Evolutionary conservation across 441 rosid species (phyloP), one percentile per base, ranked within the genome.

Genomic region (Croton setiger): DNA sequence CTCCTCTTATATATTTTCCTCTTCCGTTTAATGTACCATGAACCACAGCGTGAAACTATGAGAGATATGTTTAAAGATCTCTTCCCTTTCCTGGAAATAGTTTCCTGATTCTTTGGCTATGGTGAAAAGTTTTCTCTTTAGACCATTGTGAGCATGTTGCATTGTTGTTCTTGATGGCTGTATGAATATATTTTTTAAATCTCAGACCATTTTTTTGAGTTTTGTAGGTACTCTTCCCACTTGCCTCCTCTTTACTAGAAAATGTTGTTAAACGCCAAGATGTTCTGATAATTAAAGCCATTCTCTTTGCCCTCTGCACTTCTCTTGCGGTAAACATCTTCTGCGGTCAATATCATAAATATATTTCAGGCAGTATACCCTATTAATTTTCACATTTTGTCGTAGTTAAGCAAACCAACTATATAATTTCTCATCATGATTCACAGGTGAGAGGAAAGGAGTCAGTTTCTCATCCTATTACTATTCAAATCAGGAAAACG

Each of bases 301-400:
- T 92, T 83, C 77, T 94, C 53, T 94, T 94, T 78, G 82, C 97
- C 66, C 71, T 87, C 70, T 92, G 97, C 82, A 85, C 97, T 54
- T 88, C 91, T 73, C 87, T 94, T 67, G 80, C 81, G 97, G 99
- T 94, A 87, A 80, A 65, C 17, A 49, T 66, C 54, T 74, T 67
- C 67, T 72, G n/a, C 61, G 58, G 31, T 68, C 52, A 27, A n/a
- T 57, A 13, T 4, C 52, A 17, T 21, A 47, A 2, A 20, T 5
- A 44, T 31, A 37, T 55, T 49, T 64, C 59, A 36, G 36, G 75
- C 65, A n/a, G 8, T 21, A 18, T 23, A 20, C 48, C 17, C 41
- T 37, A 11, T 41, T 12, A 55, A 62, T 21, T 58, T 52, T 31
- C 54, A 15, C 8, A 36, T 49, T 11, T 4, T 15, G 49, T 47